phyloP scores from a whole-genome alignment of 176 grass and related monocot genomes.

The Microstegium vimineum region DNA sequence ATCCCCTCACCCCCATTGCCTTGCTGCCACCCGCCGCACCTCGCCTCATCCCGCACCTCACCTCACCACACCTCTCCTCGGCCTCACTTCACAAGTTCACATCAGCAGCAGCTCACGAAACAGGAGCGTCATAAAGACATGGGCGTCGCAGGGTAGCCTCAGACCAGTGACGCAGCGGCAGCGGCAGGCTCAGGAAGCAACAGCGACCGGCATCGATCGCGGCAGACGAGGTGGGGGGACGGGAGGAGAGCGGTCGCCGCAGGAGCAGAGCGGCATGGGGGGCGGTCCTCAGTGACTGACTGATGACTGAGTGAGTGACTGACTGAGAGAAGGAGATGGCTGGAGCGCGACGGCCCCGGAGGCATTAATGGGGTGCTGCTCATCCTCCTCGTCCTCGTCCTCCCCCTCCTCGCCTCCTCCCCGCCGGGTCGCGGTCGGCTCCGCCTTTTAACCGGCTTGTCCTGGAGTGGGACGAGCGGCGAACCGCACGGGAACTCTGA shows the following conservation, averaged over 20 bases:
- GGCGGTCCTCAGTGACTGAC: background rate
- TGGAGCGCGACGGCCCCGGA: conserved; percentile 47
- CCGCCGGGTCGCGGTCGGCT: conserved; percentile 18
- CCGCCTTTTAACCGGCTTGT: conserved; percentile 24
- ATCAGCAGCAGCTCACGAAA: conserved; percentile 18
- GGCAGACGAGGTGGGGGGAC: conserved; percentile 29
- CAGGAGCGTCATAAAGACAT: conserved; percentile 41
- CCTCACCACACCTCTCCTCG: background rate
- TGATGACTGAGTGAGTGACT: conserved; percentile 19
- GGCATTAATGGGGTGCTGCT: conserved; percentile 40
- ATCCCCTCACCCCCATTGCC: background rate
- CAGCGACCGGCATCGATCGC: conserved; percentile 39
- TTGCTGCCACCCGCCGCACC: too few species aligned
- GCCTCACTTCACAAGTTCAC: conserved; percentile 12
- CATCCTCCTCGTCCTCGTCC: background rate
- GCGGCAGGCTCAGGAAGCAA: conserved; percentile 15
- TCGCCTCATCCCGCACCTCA: background rate
- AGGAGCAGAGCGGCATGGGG: conserved; percentile 40
- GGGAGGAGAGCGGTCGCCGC: background rate
- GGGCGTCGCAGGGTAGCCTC: conserved; percentile 32
- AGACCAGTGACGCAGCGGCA: conserved; percentile 37
- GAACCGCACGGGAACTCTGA: background rate
- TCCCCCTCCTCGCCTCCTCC: background rate
- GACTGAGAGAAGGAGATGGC: conserved; percentile 47
- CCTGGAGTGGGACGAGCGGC: background rate